Conservation (phyloP, 331 rosid species). For the Pyrus hybrid region DNA sequence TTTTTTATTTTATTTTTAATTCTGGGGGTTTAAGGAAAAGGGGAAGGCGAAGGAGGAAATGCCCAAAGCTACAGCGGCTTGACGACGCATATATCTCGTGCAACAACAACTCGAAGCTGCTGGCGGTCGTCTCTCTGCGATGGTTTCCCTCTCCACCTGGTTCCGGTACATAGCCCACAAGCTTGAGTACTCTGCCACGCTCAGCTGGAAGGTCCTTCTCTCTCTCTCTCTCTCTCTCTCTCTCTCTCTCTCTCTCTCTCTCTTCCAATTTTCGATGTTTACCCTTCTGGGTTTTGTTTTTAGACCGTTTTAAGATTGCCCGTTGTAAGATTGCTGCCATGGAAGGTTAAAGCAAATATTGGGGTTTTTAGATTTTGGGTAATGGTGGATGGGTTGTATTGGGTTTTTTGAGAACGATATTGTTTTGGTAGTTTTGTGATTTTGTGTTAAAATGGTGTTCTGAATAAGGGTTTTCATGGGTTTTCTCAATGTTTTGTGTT, state of each 20-base stretch:
- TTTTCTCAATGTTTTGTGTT: background rate
- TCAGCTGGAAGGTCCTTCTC: constrained; percentile 49
- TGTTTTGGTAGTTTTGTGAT: background rate
- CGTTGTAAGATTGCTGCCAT: background rate
- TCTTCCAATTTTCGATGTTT: background rate
- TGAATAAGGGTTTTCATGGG: background rate
- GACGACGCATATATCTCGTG: background rate
- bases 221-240: background rate
- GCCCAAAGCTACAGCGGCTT: background rate
- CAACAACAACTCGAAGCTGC: background rate
- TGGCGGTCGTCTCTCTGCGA: constrained; percentile 10
- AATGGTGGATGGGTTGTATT: background rate
- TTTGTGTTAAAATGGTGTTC: background rate
- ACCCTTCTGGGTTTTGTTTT: background rate
- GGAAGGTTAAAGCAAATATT: background rate
- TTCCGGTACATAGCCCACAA: constrained; percentile 50
- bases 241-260: background rate
- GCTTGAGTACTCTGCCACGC: constrained; percentile 45
- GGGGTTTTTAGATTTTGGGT: background rate
- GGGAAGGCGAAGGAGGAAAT: background rate
- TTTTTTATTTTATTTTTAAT: background rate
- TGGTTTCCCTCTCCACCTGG: constrained; percentile 59
- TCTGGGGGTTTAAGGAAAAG: constrained; percentile 1
- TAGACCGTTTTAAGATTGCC: background rate
- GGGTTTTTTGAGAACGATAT: background rate